Conservation (phyloP, 768 basidiomycete genomes). For the Mycena alexandri region DNA sequence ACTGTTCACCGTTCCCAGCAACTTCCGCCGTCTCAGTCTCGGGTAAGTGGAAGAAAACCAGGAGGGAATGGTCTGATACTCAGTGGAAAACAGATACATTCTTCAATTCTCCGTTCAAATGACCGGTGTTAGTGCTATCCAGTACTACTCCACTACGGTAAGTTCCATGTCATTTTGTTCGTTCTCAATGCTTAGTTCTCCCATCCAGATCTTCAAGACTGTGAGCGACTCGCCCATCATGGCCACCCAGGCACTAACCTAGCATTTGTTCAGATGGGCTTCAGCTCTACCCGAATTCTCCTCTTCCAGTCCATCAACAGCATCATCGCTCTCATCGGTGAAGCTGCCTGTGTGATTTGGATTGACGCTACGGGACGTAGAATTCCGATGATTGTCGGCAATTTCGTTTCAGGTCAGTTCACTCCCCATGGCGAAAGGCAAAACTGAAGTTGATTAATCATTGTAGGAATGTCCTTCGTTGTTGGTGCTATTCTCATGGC, state of each 20-base stretch:
- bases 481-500: conserved; percentile 60
- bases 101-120: conserved; percentile 71
- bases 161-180: conserved; percentile 12
- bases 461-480: conserved; percentile 53
- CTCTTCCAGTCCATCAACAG: conserved; percentile 68
- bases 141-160: conserved; percentile 64
- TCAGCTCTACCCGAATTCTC: conserved; percentile 57
- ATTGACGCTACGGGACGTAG: conserved; percentile 57
- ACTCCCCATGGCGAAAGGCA: no score
- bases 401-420: conserved; percentile 49
- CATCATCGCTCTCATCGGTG: conserved; percentile 65
- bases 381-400: conserved; percentile 56
- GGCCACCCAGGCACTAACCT: conserved; percentile 2
- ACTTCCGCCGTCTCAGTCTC: conserved; percentile 60
- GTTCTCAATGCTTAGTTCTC: not conserved
- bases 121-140: conserved; percentile 71
- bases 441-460: not conserved
- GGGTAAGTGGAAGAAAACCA: conserved; percentile 50
- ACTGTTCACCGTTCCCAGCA: conserved; percentile 56
- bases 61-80: conserved; percentile 32
- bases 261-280: conserved; percentile 54
- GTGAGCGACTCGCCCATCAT: conserved; percentile 35
- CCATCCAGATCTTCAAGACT: conserved; percentile 51
- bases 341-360: conserved; percentile 59
- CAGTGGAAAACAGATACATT: conserved; percentile 44